Evolutionary conservation across 2,329 filamentous ascomycete genomes (phyloP).

Genomic region (Emmonsia crescens): DNA sequence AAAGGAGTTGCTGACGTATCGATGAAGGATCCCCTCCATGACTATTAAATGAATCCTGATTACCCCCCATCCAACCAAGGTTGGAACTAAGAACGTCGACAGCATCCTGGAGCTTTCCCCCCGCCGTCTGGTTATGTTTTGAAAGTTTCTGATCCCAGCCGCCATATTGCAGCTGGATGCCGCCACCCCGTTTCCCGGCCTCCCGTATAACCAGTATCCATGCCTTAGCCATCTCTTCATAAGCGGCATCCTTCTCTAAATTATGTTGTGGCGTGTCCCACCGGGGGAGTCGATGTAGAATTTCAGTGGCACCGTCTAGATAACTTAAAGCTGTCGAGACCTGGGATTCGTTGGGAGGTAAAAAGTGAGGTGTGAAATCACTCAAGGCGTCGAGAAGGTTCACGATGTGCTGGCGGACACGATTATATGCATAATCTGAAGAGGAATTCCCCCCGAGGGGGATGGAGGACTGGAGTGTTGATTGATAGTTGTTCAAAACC

Average conservation of each 20-base stretch:
- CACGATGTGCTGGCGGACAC: constrained; percentile 69
- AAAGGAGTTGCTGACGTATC: constrained; percentile 47
- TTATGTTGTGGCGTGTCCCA: constrained; percentile 86
- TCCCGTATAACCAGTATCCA: constrained; percentile 89
- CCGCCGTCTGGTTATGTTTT: constrained; percentile 79
- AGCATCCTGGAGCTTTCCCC: constrained; percentile 68
- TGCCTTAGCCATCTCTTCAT: constrained; percentile 88
- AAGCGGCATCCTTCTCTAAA: constrained; percentile 87
- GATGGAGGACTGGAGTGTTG: constrained; percentile 64
- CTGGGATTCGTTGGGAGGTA: constrained; percentile 82
- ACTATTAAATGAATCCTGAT: constrained; percentile 20
- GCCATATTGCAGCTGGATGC: constrained; percentile 77
- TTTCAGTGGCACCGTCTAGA: constrained; percentile 77
- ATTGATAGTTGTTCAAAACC: constrained; percentile 73
- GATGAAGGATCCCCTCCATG: constrained; percentile 31
- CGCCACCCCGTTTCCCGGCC: constrained; percentile 79
- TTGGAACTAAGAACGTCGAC: constrained; percentile 64
- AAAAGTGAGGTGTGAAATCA: constrained; percentile 91
- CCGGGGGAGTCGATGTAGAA: constrained; percentile 79
- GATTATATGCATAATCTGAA: constrained; percentile 90
- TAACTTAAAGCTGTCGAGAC: constrained; percentile 74
- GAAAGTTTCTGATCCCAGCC: constrained; percentile 84
- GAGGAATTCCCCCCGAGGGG: constrained; percentile 74
- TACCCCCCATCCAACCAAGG: constrained; percentile 64
- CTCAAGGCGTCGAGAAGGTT: constrained; percentile 79